Evolutionary conservation across 2,329 filamentous ascomycete genomes (phyloP).

Genomic region (Calonectria montana): DNA sequence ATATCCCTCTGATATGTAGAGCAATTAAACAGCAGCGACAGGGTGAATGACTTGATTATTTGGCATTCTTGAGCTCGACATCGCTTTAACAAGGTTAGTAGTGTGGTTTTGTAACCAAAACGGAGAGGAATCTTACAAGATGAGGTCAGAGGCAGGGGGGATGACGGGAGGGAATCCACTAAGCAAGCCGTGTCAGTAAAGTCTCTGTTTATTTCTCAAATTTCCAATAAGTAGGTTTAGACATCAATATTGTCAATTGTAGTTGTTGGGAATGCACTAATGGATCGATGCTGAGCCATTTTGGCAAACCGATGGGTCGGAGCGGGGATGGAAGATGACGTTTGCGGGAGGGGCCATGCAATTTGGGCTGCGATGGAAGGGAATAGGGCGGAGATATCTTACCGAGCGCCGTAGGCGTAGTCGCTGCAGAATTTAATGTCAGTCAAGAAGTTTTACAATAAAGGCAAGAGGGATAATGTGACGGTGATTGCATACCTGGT

Average conservation of each 20-base stretch:
- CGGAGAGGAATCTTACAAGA: constrained; percentile 75
- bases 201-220: too few species aligned
- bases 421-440: constrained; percentile 57
- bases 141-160: constrained; percentile 77
- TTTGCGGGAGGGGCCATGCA: constrained; percentile 60
- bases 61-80: constrained; percentile 75
- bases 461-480: neutral
- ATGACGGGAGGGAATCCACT: constrained; percentile 86
- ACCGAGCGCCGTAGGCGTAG: constrained; percentile 73
- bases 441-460: constrained; percentile 15
- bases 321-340: neutral
- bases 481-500: constrained; percentile 52
- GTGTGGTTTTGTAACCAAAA: neutral
- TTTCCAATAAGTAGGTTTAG: neutral
- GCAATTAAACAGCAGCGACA: constrained; percentile 16
- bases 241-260: neutral
- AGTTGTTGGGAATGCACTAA: neutral
- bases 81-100: constrained; percentile 61
- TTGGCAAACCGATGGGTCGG: neutral
- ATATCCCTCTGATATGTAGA: constrained; percentile 18
- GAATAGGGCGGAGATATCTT: constrained; percentile 46
- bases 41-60: constrained; percentile 45
- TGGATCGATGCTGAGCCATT: neutral
- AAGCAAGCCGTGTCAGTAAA: constrained; percentile 31
- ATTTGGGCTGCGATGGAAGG: constrained; percentile 20